Base-by-base conservation (phyloP, 2,329 filamentous ascomycete species). In the Colletotrichum melonis region DNA sequence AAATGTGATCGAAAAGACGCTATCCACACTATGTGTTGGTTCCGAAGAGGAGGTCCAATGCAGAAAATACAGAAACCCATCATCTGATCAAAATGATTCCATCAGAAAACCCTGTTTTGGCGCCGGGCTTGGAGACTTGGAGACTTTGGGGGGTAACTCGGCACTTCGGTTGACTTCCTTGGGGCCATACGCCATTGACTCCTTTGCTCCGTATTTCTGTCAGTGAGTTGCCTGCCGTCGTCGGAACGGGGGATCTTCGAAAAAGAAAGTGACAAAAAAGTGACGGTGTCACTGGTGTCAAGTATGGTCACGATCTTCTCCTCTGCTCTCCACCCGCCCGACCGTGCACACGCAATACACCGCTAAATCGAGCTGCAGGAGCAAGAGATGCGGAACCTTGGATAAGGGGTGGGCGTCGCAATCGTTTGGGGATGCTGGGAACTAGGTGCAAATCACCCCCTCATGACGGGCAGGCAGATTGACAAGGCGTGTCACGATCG, bases 61-160 rank as follows among this genome's bases (percentile, higher is more conserved):
- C 59, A 35, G 19, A 46, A 66, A 19, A 35, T 16, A 55, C 38
- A 38, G 67, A 28, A 72, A 56, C 11, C 62, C 49, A 63, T 74
- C 68, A 74, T 67, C 71, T 67, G 71, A 74, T 72, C 56, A 42
- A 58, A 63, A 49, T 58, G 69, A 74, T 56, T 63, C 67, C 67
- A 42, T 74, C n/a, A 57, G 49, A 52, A 71, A 71, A 71, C 72
- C 72, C 67, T 74, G 67, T 59, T 73, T 59, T 63, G 22, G 35
- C 58, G 69, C 69, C n/a, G 35, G 22, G 56, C 22, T 55, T 16
- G 57, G 52, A 24, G 32, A 12, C 32, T 35, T 35, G 32, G 32
- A 35, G 32, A 35, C 11, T 35, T 35, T 35, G 11, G 32, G 3
- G 4, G 32, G 3, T 35, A 35, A 8, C 35, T 72, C 35, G 67